These are phyloP conservation scores for Cytospora chrysosperma DNA, from an alignment of 2,329 filamentous ascomycete species.

Conservation along the genomic window DNA sequence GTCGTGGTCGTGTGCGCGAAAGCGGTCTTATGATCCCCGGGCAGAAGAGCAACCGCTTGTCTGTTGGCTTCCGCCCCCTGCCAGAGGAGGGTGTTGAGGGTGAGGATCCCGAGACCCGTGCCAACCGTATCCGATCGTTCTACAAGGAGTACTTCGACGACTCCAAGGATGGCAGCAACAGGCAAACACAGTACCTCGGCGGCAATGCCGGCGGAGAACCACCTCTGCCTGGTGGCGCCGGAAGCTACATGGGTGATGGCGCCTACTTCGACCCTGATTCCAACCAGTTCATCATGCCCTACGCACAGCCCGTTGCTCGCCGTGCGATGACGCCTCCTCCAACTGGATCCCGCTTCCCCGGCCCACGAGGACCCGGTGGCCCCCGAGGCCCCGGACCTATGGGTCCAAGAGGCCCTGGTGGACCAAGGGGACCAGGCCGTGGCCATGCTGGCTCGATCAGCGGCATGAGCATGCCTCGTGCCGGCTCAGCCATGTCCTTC, in stretches of 20 bases:
- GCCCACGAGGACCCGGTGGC: conserved; percentile 36
- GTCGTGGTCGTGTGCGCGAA: conserved; percentile 37
- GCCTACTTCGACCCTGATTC: conserved; percentile 65
- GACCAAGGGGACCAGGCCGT: conserved; percentile 32
- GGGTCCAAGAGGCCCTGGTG: conserved; percentile 23
- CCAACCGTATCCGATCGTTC: conserved; percentile 96
- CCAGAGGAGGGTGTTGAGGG: conserved; percentile 74
- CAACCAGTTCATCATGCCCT: conserved; percentile 76
- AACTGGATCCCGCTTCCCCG: conserved; percentile 46
- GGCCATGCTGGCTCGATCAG: conserved; percentile 49
- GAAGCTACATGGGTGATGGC: conserved; percentile 67
- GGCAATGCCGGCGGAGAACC: conserved; percentile 53
- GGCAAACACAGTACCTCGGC: conserved; percentile 15
- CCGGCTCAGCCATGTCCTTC: conserved; percentile 40
- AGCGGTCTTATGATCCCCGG: conserved; percentile 53
- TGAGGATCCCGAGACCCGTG: conserved; percentile 90
- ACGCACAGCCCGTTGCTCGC: conserved; percentile 79
- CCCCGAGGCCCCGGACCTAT: conserved; percentile 22
- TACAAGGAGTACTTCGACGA: conserved; percentile 99
- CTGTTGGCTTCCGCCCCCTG: conserved; percentile 76
- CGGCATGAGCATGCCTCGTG: conserved; percentile 52
- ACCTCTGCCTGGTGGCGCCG: conserved; percentile 34
- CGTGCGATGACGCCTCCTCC: conserved; percentile 96
- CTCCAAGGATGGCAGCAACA: conserved; percentile 46
- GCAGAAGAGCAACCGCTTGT: conserved; percentile 58